A percentile compares a stretch with the other conserved stretches of the same genome.
These are phyloP conservation scores for Nicotiana noctiflora DNA, from an alignment of 257 asterid genomes.

Conservation along the genomic window DNA sequence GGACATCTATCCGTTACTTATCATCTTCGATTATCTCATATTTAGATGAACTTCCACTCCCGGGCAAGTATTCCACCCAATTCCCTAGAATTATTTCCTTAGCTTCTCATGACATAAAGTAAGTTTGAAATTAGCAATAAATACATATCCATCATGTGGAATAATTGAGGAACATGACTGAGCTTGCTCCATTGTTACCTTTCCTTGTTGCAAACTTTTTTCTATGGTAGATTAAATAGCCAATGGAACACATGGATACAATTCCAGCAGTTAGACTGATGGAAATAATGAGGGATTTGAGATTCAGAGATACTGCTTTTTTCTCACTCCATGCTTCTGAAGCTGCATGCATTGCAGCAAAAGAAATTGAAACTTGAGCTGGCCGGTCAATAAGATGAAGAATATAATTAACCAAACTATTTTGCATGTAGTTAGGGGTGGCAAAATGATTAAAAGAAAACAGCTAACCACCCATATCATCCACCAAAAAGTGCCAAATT, in stretches of 20 bases:
- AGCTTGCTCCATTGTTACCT: slow-evolving; percentile 6
- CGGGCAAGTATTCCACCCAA: slow-evolving; percentile 18
- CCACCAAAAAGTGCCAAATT: no score
- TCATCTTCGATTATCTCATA: not conserved
- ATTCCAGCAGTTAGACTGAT: slow-evolving; percentile 12
- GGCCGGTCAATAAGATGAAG: not conserved
- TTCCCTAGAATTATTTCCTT: not conserved
- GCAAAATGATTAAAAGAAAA: no score
- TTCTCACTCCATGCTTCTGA: not conserved
- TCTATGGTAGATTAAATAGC: slow-evolving; percentile 13
- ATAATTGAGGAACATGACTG: not conserved
- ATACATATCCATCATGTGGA: no score
- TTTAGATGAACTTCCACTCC: slow-evolving; percentile 2
- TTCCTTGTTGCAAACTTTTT: not conserved
- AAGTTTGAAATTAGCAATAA: not conserved
- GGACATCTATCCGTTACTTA: not conserved
- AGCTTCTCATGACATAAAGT: not conserved
- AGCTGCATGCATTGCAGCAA: not conserved
- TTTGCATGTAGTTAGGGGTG: no score
- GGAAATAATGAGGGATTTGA: slow-evolving; percentile 3
- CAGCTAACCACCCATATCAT: no score
- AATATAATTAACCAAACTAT: not conserved
- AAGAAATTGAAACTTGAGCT: no score
- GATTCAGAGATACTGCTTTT: not conserved
- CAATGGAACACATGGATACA: slow-evolving; percentile 11